A percentile compares a stretch with the other conserved stretches of the same genome.
These are phyloP conservation scores for Talaromyces sp. DNA, from an alignment of 2,329 filamentous ascomycete genomes.

Conservation along the genomic window DNA sequence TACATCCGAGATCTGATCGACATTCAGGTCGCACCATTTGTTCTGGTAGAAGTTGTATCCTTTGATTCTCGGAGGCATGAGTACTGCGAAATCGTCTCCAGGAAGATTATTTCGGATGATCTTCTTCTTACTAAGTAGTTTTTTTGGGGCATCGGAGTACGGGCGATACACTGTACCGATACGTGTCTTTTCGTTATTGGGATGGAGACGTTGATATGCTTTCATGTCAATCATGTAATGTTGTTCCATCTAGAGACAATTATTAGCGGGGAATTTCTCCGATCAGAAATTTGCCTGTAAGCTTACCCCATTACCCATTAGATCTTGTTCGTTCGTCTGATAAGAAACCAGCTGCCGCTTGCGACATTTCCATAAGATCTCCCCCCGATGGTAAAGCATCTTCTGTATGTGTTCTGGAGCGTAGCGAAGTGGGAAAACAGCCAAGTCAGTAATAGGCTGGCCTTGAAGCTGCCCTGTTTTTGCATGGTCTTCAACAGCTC, in stretches of 20 bases:
- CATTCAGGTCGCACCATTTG: background rate
- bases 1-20: background rate
- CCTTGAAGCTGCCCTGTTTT: background rate
- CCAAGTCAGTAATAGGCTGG: background rate
- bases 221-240: background rate
- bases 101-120: background rate
- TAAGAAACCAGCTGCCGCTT: background rate
- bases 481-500: background rate
- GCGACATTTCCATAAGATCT: background rate
- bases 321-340: background rate
- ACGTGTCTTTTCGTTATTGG: background rate
- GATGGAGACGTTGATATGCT: background rate
- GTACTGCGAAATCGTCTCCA: background rate
- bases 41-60: background rate
- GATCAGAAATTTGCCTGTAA: background rate
- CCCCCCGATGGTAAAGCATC: background rate
- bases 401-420: background rate
- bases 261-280: background rate
- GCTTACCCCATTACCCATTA: background rate
- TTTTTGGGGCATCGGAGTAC: background rate
- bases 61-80: background rate
- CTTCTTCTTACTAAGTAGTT: background rate
- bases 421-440: background rate
- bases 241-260: background rate
- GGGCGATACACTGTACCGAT: background rate